Conservation (phyloP, 176 grass and related monocot genomes). For the Triticum urartu region DNA sequence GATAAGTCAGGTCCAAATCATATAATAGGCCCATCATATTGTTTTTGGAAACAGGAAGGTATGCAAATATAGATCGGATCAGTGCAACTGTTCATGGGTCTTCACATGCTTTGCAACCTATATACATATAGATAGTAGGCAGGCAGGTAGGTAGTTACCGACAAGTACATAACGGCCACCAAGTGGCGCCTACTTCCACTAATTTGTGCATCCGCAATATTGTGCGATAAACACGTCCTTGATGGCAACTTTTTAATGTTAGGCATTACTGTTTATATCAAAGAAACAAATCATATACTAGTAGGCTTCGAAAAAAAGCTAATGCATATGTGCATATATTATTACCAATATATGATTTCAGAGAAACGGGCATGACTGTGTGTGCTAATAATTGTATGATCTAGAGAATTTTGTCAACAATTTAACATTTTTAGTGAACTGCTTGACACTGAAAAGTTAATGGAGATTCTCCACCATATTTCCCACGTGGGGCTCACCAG, state of each 20-base stretch:
- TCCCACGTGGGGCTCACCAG: background rate
- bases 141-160: background rate
- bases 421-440: background rate
- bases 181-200: conserved; percentile 25
- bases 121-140: background rate
- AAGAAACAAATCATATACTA: background rate
- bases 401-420: background rate
- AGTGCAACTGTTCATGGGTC: conserved; percentile 11
- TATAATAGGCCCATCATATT: background rate
- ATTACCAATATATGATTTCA: background rate
- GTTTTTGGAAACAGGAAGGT: conserved; percentile 32
- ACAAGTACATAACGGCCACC: background rate
- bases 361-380: background rate
- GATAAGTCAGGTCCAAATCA: conserved; percentile 29
- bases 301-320: background rate
- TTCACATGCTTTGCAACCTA: background rate
- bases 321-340: background rate
- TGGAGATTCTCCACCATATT: background rate
- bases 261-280: background rate
- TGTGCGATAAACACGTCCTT: background rate
- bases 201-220: background rate
- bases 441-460: background rate
- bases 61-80: background rate
- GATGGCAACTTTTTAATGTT: background rate
- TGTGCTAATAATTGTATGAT: background rate